phyloP scores from a whole-genome alignment of 345 rosid genomes.

The Cardiospermum halicacabum region DNA sequence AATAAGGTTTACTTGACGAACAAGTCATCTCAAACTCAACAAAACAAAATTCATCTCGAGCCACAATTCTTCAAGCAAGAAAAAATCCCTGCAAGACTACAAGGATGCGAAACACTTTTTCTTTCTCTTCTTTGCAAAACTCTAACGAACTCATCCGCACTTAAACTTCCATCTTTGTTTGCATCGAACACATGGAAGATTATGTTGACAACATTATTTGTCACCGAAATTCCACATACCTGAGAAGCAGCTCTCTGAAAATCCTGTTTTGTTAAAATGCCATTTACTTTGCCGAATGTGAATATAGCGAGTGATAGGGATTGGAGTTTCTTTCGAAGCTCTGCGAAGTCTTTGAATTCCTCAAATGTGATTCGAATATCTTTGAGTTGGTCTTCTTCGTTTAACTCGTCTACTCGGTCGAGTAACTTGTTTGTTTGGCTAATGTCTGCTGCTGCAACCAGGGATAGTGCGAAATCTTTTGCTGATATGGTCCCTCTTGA shows the following conservation, averaged over 20 bases:
- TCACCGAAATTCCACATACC: slow-evolving; percentile 48
- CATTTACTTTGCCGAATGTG: slow-evolving; percentile 53
- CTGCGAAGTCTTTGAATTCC: slow-evolving; percentile 55
- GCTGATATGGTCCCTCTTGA: slow-evolving; percentile 44
- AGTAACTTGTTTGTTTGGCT: slow-evolving; percentile 45
- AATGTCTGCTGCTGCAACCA: slow-evolving; percentile 66
- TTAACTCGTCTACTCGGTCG: slow-evolving; percentile 43
- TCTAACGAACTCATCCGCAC: slow-evolving; percentile 53
- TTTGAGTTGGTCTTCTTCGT: slow-evolving; percentile 26
- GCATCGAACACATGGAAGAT: slow-evolving; percentile 57
- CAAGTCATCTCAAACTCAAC: no score
- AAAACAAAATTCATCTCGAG: slow-evolving; percentile 18
- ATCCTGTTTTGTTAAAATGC: slow-evolving; percentile 49
- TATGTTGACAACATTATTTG: slow-evolving; percentile 43
- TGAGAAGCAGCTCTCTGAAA: slow-evolving; percentile 68
- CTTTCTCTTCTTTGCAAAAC: slow-evolving; percentile 39
- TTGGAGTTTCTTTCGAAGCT: slow-evolving; percentile 42
- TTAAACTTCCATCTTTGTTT: slow-evolving; percentile 44
- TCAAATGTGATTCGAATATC: slow-evolving; percentile 39
- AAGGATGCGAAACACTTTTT: slow-evolving; percentile 20
- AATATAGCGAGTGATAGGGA: slow-evolving; percentile 64
- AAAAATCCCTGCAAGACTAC: slow-evolving; percentile 29
- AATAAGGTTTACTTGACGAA: no score
- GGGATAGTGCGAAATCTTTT: slow-evolving; percentile 59
- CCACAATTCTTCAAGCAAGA: slow-evolving; percentile 37